Evolutionary conservation across 1,284 basidiomycete species (phyloP), one percentile per base, ranked within the genome.

Genomic region (Cystobasidium pallidum): DNA sequence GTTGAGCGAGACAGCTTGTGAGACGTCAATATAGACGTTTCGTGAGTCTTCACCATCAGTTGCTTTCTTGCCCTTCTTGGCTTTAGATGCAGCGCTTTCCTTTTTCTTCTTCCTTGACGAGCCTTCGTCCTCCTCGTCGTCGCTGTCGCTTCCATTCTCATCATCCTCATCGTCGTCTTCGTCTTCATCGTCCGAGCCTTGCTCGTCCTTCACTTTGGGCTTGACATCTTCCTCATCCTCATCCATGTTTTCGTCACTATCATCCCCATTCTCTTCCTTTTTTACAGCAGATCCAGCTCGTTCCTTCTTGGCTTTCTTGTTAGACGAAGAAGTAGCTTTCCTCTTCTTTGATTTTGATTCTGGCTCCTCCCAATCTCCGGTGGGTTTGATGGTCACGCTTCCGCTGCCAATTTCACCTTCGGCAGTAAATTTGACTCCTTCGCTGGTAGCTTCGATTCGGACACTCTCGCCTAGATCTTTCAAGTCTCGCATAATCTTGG

Each of bases 381-480:
- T 83, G 75, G 91, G 92, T 82, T 92, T 92, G 61, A 99, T 83
- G 28, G 96, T 85, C 7, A 99, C 89, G 76, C 84, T 89, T 0
- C 94, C 95, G 72, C 91, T 94, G 13, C 95, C 95, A 7, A 94
- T 88, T 82, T 99, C 96, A 52, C 96, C 96, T 63, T 98, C 94
- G 55, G 89, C 87, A 11, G 88, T 86, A 81, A 99, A 99, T n/a
- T 91, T 86, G 21, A 98, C 90, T 54, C 95, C 96, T 80, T 99
- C 95, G 81, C 99, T 98, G 75, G 88, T 88, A 49, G 96, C 93
- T 78, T 98, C 94, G 80, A 99, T 96, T 73, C 92, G 90, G 73
- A 99, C 94, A 57, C 88, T 89, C 84, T 99, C 96, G 70, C 96
- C 94, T 7, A 99, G 86, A 73, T 88, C 87, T n/a, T 89, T 88